phyloP scores from a whole-genome alignment of 345 rosid genomes.

The Trapa incisa region DNA sequence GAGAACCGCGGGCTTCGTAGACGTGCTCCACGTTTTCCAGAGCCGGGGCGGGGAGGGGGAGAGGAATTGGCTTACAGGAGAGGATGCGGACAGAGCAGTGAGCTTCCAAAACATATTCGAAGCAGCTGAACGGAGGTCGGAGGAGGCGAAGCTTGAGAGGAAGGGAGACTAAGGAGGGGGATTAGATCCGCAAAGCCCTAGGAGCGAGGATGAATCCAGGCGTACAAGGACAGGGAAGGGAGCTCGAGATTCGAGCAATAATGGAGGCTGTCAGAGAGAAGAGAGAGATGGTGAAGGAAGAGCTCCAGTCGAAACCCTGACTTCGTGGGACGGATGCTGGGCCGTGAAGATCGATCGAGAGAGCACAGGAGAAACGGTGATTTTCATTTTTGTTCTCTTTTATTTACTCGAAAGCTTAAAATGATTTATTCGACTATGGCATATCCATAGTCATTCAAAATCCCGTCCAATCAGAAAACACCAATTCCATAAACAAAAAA shows the following conservation, averaged over 20 bases:
- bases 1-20: too few relatives aligned
- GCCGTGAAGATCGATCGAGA: constrained; percentile 44
- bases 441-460: too few relatives aligned
- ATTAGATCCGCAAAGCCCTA: constrained; percentile 18
- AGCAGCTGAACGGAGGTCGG: constrained; percentile 10
- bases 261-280: neutral
- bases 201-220: too few relatives aligned
- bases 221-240: too few relatives aligned
- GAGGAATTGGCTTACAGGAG: constrained; percentile 51
- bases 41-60: constrained; percentile 1
- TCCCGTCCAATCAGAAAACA: too few relatives aligned
- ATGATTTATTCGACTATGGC: too few relatives aligned
- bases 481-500: neutral
- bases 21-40: neutral
- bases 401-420: neutral
- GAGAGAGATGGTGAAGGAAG: neutral
- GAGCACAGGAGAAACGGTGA: constrained; percentile 1
- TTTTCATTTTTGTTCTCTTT: neutral
- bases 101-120: constrained; percentile 88
- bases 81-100: constrained; percentile 69
- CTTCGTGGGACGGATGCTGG: constrained; percentile 13
- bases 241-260: too few relatives aligned
- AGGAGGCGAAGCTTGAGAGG: constrained; percentile 7
- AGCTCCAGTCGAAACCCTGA: constrained; percentile 21
- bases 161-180: constrained; percentile 6